Base-by-base conservation (phyloP, 129 eudicot genomes). In the Logfia minima region DNA sequence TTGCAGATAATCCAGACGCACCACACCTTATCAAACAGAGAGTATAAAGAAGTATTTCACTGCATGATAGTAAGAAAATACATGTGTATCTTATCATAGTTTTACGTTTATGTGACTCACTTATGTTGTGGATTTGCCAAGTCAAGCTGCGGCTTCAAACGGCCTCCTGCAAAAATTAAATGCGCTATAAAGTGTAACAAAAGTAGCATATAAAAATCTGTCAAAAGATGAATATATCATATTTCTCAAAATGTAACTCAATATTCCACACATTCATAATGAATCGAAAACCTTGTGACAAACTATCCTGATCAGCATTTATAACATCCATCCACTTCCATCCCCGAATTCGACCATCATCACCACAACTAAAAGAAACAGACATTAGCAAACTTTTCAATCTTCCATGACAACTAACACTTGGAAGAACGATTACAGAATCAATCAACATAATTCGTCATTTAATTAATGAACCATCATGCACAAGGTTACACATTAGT, bases 281-380 rank as follows among this genome's bases (percentile, higher is more conserved):
- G 41, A 37, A 67, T 74, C 10, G 26, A 76, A 74, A 79, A 93
- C 95, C 88, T 76, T 77, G 85, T 39, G 80, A 75, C 48, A 75
- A 81, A 39, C 24, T 56, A 69, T 82, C 71, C 29, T 58, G 79
- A 43, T 87, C 84, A 29, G 84, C 66, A 21, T 68, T 87, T 70
- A 77, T 37, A 26, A 91, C 81, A 43, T 89, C 92, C 66, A 83
- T 91, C 98, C 98, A 94, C 69, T 82, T 91, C 99, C 99, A 94
- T 81, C 99, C 99, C 66, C 86, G 87, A 72, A 91, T 85, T 70
- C 89, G 86, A 60, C 99, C 99, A 86, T 94, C 99, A 82, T 94
- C 97, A 8, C 99, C 99, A 77, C 99, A 94, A 76, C 97, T 94
- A 78, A 59, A 89, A 82, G 35, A 43, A 58, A 75, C 37, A 65